phyloP scores from a whole-genome alignment of 441 rosid species.

The Adansonia grandidieri region DNA sequence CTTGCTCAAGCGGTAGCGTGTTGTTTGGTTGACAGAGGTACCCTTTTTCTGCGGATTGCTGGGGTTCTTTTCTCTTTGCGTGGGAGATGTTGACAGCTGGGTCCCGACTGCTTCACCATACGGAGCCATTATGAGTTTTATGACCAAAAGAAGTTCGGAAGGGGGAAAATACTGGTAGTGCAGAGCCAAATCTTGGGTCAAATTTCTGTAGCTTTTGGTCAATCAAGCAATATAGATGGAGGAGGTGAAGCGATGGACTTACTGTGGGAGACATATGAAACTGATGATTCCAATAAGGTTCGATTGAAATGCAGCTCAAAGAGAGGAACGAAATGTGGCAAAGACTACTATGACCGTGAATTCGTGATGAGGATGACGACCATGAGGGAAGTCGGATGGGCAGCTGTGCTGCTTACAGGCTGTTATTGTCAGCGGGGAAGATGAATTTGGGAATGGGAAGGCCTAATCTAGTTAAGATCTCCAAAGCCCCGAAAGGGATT shows the following conservation, averaged over 20 bases:
- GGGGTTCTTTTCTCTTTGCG: not conserved
- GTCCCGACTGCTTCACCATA: not conserved
- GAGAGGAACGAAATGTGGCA: constrained; percentile 40
- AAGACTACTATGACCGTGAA: constrained; percentile 13
- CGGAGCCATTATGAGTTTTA: not conserved
- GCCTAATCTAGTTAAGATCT: constrained; percentile 67
- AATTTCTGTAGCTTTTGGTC: not conserved
- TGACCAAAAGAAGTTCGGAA: too few relatives aligned
- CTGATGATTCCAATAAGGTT: constrained; percentile 43
- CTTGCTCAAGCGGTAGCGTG: not conserved
- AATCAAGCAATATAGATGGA: constrained; percentile 36
- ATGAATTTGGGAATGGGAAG: constrained; percentile 86
- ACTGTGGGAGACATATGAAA: constrained; percentile 91
- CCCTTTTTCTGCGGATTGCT: not conserved
- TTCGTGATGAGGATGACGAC: constrained; percentile 28
- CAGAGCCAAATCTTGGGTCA: not conserved
- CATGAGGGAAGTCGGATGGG: constrained; percentile 59
- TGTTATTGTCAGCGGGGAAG: constrained; percentile 83
- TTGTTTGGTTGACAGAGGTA: not conserved
- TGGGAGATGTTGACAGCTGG: not conserved
- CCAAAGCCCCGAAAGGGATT: constrained; percentile 67
- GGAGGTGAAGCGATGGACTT: constrained; percentile 90
- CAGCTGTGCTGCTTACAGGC: constrained; percentile 87
- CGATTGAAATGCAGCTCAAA: constrained; percentile 39
- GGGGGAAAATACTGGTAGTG: not conserved